phyloP scores from a whole-genome alignment of 1,284 basidiomycete genomes.

The Trametes hirsuta region DNA sequence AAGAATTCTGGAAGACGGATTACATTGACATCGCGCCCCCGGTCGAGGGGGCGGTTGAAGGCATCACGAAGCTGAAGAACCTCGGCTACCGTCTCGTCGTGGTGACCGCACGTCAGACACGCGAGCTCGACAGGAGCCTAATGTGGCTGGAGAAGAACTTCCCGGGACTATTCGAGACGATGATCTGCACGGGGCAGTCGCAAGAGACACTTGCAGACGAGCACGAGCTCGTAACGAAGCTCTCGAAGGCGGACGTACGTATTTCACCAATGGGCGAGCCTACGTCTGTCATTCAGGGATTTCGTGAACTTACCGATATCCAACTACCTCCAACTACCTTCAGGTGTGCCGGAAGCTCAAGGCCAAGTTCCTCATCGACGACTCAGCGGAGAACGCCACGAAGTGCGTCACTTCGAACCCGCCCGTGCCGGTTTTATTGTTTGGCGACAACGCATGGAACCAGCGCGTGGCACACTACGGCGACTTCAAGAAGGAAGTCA shows the following conservation, averaged over 20 bases:
- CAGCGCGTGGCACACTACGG: slow-evolving; percentile 48
- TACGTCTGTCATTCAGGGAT: no score
- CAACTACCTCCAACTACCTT: not conserved
- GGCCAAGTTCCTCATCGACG: slow-evolving; percentile 74
- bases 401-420: slow-evolving; percentile 49
- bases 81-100: slow-evolving; percentile 73
- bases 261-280: no score
- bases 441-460: slow-evolving; percentile 83
- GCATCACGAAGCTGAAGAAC: slow-evolving; percentile 54
- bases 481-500: slow-evolving; percentile 55
- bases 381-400: slow-evolving; percentile 78
- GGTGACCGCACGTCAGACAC: slow-evolving; percentile 71
- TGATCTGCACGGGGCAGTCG: slow-evolving; percentile 81
- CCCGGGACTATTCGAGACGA: slow-evolving; percentile 68
- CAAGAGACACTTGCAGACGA: slow-evolving; percentile 50
- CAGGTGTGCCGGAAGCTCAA: slow-evolving; percentile 67
- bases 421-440: slow-evolving; percentile 64
- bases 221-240: slow-evolving; percentile 57
- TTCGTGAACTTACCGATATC: not conserved
- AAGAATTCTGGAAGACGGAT: slow-evolving; percentile 59
- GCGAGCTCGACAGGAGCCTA: slow-evolving; percentile 63
- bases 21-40: slow-evolving; percentile 56
- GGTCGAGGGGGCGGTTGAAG: slow-evolving; percentile 69
- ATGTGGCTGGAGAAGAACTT: slow-evolving; percentile 70
- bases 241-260: slow-evolving; percentile 71